Evolutionary conservation across 768 basidiomycete species (phyloP).

Genomic region (Boletus insuetus): DNA sequence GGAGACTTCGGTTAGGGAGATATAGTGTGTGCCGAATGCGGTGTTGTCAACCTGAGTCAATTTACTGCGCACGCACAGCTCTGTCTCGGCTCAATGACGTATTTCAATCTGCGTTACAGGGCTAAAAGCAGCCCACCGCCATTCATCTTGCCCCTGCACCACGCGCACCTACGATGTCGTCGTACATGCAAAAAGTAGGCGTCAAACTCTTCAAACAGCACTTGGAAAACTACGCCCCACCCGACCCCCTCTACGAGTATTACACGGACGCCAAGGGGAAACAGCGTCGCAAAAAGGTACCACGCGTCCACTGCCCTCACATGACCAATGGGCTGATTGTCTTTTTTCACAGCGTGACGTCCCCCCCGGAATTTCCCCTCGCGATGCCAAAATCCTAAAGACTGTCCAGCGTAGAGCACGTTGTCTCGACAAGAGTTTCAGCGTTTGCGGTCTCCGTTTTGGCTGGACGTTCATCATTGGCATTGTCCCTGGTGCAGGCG

Average conservation of each 20-base stretch:
- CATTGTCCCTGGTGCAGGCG: constrained; percentile 68
- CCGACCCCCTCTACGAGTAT: constrained; percentile 68
- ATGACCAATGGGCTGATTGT: no score
- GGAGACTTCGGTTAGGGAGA: no score
- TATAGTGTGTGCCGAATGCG: no score
- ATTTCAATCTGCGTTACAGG: background rate
- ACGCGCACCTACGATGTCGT: constrained; percentile 15
- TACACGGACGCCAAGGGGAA: constrained; percentile 30
- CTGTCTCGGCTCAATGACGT: background rate
- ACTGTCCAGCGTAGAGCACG: constrained; percentile 77
- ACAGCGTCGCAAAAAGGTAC: constrained; percentile 36
- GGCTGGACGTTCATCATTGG: constrained; percentile 87
- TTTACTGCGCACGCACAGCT: no score
- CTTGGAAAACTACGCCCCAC: constrained; percentile 62
- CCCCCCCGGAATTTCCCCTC: constrained; percentile 72
- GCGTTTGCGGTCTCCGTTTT: constrained; percentile 73
- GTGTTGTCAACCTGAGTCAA: no score
- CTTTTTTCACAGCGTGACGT: constrained; percentile 52
- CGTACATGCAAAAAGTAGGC: constrained; percentile 45
- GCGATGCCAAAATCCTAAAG: constrained; percentile 73
- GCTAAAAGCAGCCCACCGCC: background rate
- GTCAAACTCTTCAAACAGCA: constrained; percentile 62
- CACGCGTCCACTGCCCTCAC: no score
- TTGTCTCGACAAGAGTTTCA: constrained; percentile 86
- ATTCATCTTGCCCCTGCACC: background rate